Evolutionary conservation across 768 basidiomycete genomes (phyloP).

Genomic region (Amanita jacksonii): DNA sequence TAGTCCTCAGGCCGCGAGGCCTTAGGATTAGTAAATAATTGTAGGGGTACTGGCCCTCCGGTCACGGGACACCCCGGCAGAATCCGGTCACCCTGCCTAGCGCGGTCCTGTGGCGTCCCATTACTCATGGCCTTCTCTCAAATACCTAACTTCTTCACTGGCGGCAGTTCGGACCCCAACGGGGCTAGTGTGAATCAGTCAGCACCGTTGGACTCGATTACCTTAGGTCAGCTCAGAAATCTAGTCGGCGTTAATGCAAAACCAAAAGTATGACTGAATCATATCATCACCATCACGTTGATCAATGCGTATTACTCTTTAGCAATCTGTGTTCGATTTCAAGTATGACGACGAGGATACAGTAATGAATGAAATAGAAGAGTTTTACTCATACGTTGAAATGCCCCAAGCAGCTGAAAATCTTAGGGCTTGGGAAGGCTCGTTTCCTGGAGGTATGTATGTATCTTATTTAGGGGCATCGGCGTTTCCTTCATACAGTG

Average conservation of each 20-base stretch:
- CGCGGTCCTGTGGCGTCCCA: neutral
- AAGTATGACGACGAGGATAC: constrained; percentile 96
- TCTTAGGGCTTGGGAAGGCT: constrained; percentile 79
- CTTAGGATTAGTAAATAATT: too few relatives aligned
- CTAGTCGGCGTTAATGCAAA: constrained; percentile 66
- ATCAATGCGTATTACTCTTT: constrained; percentile 15
- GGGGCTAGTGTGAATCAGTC: constrained; percentile 19
- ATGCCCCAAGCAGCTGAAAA: constrained; percentile 87
- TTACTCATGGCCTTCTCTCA: constrained; percentile 18
- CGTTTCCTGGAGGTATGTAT: constrained; percentile 59
- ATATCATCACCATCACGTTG: constrained; percentile 1
- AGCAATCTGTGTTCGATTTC: constrained; percentile 88
- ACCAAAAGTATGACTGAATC: constrained; percentile 48
- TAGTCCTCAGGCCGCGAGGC: too few relatives aligned
- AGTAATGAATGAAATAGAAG: constrained; percentile 91
- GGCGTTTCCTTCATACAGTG: constrained; percentile 3
- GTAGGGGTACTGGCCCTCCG: too few relatives aligned
- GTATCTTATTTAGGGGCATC: constrained; percentile 2
- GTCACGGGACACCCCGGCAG: too few relatives aligned
- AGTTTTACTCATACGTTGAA: constrained; percentile 97
- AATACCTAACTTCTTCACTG: constrained; percentile 19
- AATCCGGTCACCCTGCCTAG: too few relatives aligned
- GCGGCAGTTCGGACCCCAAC: constrained; percentile 15
- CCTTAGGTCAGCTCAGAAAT: constrained; percentile 70
- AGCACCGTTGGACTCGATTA: constrained; percentile 60